A percentile compares a stretch with the other conserved stretches of the same genome.
Evolutionary conservation across 345 rosid genomes (phyloP).

Genomic region (Rhizophora mangle): DNA sequence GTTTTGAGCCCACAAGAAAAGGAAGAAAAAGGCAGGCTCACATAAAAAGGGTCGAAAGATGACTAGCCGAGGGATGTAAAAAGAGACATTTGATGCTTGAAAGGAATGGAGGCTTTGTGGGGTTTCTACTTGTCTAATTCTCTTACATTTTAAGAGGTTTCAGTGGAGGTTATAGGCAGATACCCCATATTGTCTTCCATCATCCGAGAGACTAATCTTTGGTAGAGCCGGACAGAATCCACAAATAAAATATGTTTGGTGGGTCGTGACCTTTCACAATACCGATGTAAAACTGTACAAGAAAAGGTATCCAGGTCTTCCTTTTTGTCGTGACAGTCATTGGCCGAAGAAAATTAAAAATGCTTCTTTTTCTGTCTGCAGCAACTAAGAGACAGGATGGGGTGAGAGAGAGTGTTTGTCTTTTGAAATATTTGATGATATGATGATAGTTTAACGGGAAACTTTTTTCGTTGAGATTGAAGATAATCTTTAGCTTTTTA

Average conservation of each 20-base stretch:
- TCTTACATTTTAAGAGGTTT: constrained; percentile 7
- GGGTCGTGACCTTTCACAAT: constrained; percentile 26
- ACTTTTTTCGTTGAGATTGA: constrained; percentile 27
- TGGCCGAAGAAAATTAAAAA: constrained; percentile 1
- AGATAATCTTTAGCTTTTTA: constrained; percentile 25
- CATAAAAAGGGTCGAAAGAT: constrained; percentile 72
- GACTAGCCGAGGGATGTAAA: constrained; percentile 20
- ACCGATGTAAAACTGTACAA: constrained; percentile 29
- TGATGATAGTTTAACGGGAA: neutral
- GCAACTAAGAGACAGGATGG: neutral
- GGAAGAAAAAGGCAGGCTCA: constrained; percentile 9
- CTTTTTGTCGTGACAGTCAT: constrained; percentile 32
- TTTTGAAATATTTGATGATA: constrained; percentile 15
- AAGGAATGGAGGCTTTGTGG: constrained; percentile 39
- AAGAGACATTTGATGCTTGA: constrained; percentile 44
- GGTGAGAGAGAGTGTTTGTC: constrained; percentile 2
- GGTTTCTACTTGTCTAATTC: constrained; percentile 43
- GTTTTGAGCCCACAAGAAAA: constrained; percentile 14
- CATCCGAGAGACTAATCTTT: constrained; percentile 33
- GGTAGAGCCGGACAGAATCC: constrained; percentile 38
- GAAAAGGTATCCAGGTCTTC: constrained; percentile 24
- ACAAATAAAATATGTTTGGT: constrained; percentile 9
- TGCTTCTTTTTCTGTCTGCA: constrained; percentile 12
- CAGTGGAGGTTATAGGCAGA: constrained; percentile 1
- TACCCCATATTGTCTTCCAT: constrained; percentile 37